phyloP scores from a whole-genome alignment of 208 protist genomes.

The Leishmania martiniquensis region DNA sequence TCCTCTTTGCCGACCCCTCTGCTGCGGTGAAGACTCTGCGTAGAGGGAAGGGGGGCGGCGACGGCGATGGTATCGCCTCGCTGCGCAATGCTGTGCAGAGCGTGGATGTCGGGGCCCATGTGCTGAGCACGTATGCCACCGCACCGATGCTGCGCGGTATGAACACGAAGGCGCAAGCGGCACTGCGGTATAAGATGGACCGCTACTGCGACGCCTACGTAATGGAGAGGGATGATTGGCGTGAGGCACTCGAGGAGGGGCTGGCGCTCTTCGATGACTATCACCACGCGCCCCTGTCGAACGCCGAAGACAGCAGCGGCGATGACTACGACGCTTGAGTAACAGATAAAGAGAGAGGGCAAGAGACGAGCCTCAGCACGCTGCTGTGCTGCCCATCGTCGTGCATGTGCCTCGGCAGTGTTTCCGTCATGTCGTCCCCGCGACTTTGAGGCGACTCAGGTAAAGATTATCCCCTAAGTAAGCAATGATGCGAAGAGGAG shows the following conservation, averaged over 20 bases:
- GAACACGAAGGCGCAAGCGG: slow-evolving; percentile 33
- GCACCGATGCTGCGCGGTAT: slow-evolving; percentile 59
- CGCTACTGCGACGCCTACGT: slow-evolving; percentile 51
- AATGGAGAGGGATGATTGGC: slow-evolving; percentile 82
- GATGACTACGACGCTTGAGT: slow-evolving; percentile 17
- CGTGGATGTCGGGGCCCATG: slow-evolving; percentile 69
- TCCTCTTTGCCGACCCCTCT: slow-evolving; percentile 44
- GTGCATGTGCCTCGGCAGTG: not conserved
- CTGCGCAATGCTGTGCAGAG: slow-evolving; percentile 16
- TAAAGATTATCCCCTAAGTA: not conserved
- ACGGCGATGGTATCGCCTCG: not conserved
- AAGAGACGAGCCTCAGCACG: not conserved
- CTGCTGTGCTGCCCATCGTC: not conserved
- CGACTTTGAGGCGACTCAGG: not conserved
- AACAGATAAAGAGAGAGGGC: not conserved
- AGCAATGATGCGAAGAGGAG: not conserved
- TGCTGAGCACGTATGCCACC: slow-evolving; percentile 68
- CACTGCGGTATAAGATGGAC: slow-evolving; percentile 46
- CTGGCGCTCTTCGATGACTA: slow-evolving; percentile 75
- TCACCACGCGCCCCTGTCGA: slow-evolving; percentile 49
- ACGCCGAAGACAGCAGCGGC: slow-evolving; percentile 32
- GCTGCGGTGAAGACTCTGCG: not conserved
- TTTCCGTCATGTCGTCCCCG: not conserved
- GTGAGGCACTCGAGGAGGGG: slow-evolving; percentile 68
- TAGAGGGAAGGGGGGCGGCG: not conserved